Base-by-base conservation (phyloP, 371 early-diverging fungal species). In the Batkoa obscura region DNA sequence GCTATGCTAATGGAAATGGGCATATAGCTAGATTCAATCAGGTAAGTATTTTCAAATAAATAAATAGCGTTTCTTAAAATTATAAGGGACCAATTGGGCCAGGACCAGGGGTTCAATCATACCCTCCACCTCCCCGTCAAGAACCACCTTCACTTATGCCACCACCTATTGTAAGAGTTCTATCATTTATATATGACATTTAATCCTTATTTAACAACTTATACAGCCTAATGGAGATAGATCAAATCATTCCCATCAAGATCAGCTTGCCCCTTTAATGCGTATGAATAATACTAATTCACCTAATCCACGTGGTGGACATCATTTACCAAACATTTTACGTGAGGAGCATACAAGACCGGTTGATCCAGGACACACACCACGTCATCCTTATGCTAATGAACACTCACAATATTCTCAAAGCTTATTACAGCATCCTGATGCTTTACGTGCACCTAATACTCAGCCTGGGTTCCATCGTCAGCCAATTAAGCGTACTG, bases 101-200 rank as follows among this genome's bases (percentile, higher is more conserved):
- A 3, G 65, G 65, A 6, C 64, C 65, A 10, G 65, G 65, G 37
- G 62, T 67, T 58, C 68, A 63, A 32, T 63, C 65, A 9, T 67
- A 63, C 50, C 59, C 62, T 39, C 35, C 15, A 6, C 17, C 42
- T 8, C n/a, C n/a, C n/a, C n/a, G n/a, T 38, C 30, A 23, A 12
- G n/a, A 37, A 17, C 17, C 38, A 38, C 53, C n/a, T n/a, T 4
- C 38, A 53, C 9, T 17, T 34, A 38, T 30, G 35, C 30, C 38
- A 36, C 34, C 3, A 36, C 30, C 15, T 34, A 4, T 12, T 36
- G 38, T 10, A 34, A 23, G n/a, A 36, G 38, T n/a, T 12, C 53
- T 38, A 53, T 2, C 53, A 13, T 6, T 53, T n/a, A 17, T 38
- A 36, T 15, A 5, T n/a, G n/a, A n/a, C n/a, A n/a, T n/a, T n/a